Conservation (phyloP, 73 alveolate species). For the Paramecium caudatum region DNA sequence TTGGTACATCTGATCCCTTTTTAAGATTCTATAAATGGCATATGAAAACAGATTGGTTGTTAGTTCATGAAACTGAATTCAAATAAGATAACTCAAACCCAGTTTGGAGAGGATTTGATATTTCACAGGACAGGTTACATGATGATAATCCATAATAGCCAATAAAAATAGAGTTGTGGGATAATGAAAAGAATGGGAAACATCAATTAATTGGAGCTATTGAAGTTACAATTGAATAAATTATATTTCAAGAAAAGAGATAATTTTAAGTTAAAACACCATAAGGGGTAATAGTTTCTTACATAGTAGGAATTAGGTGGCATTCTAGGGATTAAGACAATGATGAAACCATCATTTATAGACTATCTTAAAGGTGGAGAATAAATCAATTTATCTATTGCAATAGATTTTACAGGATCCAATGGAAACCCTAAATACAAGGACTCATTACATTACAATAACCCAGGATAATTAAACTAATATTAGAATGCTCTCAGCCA, state of each 20-base stretch:
- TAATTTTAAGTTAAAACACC: background rate
- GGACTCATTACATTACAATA: constrained; percentile 87
- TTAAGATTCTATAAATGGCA: constrained; percentile 43
- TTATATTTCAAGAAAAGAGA: constrained; percentile 21
- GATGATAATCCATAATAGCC: constrained; percentile 76
- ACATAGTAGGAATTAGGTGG: constrained; percentile 70
- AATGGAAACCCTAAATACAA: constrained; percentile 84
- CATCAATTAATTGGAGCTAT: constrained; percentile 74
- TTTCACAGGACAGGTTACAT: constrained; percentile 67
- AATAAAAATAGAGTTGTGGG: constrained; percentile 78
- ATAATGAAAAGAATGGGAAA: constrained; percentile 74
- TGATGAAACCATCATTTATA: constrained; percentile 81
- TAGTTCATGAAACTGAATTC: constrained; percentile 68
- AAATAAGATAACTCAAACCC: constrained; percentile 26
- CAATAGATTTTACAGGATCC: constrained; percentile 96
- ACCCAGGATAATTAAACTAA: constrained; percentile 81
- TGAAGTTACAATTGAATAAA: constrained; percentile 42
- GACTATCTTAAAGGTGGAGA: constrained; percentile 90
- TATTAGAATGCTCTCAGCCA: constrained; percentile 88
- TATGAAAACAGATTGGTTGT: background rate
- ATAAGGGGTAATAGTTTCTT: background rate
- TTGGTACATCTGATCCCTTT: constrained; percentile 38
- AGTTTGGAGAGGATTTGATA: constrained; percentile 55
- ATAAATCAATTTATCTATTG: constrained; percentile 88
- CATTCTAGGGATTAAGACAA: constrained; percentile 37